phyloP scores from a whole-genome alignment of 306 rosid genomes.

The Ormosia emarginata region DNA sequence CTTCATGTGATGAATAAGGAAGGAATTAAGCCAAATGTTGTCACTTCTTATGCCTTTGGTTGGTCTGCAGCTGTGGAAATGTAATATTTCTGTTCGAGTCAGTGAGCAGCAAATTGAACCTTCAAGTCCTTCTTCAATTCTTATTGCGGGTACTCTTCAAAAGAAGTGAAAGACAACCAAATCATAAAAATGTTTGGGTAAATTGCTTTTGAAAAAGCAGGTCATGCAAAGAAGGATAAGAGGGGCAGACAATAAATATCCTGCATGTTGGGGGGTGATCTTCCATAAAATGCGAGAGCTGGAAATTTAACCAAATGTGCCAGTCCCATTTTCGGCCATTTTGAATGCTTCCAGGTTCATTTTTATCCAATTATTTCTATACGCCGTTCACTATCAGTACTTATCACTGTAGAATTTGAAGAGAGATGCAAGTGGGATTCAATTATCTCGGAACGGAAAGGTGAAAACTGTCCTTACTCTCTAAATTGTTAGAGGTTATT shows the following conservation, averaged over 20 bases:
- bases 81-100: no score
- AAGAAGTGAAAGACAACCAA: no score
- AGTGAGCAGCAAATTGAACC: no score
- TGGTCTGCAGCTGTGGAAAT: constrained; percentile 22
- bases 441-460: background rate
- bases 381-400: background rate
- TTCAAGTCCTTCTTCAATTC: no score
- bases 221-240: constrained; percentile 31
- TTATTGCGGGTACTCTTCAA: no score
- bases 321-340: constrained; percentile 42
- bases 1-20: constrained; percentile 73
- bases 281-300: constrained; percentile 45
- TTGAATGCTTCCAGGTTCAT: constrained; percentile 72
- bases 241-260: no score
- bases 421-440: background rate
- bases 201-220: constrained; percentile 40
- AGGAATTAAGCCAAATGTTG: constrained; percentile 61
- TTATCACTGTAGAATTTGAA: background rate
- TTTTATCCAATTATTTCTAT: background rate
- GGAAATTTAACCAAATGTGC: no score
- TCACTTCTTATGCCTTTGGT: constrained; percentile 66
- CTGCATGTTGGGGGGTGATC: constrained; percentile 15
- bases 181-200: no score
- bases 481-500: no score
- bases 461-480: no score